Evolutionary conservation across 768 basidiomycete species (phyloP).

Genomic region (Asterophora lycoperdoides): DNA sequence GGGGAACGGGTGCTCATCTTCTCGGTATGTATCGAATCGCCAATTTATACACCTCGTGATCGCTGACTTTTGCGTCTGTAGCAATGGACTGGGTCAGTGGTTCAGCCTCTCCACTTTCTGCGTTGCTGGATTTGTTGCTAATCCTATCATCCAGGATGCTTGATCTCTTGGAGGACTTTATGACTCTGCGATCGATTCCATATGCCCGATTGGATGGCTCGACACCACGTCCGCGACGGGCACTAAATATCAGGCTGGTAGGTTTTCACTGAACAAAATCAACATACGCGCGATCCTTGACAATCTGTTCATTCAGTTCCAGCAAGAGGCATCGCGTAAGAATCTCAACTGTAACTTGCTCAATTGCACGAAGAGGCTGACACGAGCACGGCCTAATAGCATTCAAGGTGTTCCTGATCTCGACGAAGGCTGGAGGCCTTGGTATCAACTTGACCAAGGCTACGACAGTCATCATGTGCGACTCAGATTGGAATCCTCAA

Average conservation of each 20-base stretch:
- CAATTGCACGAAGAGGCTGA: background rate
- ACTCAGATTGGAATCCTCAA: constrained; percentile 67
- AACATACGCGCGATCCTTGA: background rate
- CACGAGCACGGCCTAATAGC: constrained; percentile 26
- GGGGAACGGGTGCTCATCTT: constrained; percentile 67
- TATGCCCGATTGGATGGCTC: constrained; percentile 61
- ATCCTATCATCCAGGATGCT: constrained; percentile 46
- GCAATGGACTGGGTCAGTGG: constrained; percentile 54
- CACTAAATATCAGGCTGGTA: constrained; percentile 54
- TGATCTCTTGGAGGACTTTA: constrained; percentile 64
- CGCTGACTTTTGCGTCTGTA: constrained; percentile 19
- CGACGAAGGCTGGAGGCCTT: constrained; percentile 68
- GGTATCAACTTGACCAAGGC: constrained; percentile 84
- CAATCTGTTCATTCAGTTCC: constrained; percentile 36
- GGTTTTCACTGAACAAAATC: constrained; percentile 13
- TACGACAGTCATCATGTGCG: constrained; percentile 76
- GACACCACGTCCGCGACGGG: constrained; percentile 48
- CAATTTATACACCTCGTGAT: background rate
- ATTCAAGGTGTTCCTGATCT: constrained; percentile 65
- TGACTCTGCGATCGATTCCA: constrained; percentile 52
- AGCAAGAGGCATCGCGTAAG: constrained; percentile 54
- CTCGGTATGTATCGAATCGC: constrained; percentile 37
- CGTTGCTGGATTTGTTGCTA: background rate
- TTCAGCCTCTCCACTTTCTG: background rate
- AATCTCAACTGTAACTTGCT: background rate